Evolutionary conservation across 75 land plant genomes (phyloP).

Genomic region (Cryptomeria japonica): DNA sequence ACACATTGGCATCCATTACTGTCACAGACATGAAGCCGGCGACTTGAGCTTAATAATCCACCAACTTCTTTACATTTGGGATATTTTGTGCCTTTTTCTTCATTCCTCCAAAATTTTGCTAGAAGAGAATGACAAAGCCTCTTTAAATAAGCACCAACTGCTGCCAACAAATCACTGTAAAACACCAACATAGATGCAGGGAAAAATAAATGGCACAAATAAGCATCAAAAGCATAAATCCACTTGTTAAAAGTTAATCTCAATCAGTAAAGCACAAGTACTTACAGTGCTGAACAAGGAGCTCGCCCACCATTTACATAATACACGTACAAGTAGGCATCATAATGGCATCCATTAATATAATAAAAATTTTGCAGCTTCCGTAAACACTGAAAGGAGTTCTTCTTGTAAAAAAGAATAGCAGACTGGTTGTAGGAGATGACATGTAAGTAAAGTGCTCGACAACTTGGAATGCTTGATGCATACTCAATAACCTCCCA

Average conservation of each 20-base stretch:
- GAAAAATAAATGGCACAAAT: background rate
- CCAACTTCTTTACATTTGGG: constrained; percentile 42
- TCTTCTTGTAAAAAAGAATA: constrained; percentile 85
- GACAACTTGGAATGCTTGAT: constrained; percentile 57
- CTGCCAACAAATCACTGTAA: constrained; percentile 65
- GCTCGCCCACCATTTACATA: constrained; percentile 96
- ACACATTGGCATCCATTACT: constrained; percentile 10
- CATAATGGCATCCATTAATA: constrained; percentile 83
- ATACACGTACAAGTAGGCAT: constrained; percentile 85
- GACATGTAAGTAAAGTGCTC: constrained; percentile 94
- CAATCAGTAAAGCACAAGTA: background rate
- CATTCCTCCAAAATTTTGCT: constrained; percentile 45
- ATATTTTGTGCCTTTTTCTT: constrained; percentile 38
- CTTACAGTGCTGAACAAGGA: constrained; percentile 95
- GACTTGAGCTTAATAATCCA: constrained; percentile 9
- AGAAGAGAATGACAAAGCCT: constrained; percentile 37
- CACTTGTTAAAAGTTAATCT: background rate
- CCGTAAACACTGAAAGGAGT: constrained; percentile 82
- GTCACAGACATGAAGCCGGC: constrained; percentile 10
- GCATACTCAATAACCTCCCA: constrained; percentile 89
- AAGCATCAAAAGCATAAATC: background rate
- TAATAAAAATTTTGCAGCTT: constrained; percentile 74
- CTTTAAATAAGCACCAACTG: constrained; percentile 40
- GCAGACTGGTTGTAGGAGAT: constrained; percentile 87
- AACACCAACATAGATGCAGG: background rate